A percentile compares a stretch with the other conserved stretches of the same genome.
Conservation (phyloP, 2,329 filamentous ascomycete species). For the Penicillium concentricum region DNA sequence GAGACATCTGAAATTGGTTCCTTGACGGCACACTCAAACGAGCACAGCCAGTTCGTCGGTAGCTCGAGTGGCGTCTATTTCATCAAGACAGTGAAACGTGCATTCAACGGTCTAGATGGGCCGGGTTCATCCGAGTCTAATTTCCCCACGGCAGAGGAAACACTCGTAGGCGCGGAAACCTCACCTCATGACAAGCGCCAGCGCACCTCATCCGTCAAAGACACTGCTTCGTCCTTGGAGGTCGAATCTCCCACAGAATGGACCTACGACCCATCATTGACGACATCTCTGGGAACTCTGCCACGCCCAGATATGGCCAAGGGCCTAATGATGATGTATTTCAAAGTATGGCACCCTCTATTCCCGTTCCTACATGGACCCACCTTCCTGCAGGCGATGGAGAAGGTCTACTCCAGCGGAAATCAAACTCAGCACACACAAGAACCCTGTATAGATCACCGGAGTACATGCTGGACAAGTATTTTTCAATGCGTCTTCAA, state of each 20-base stretch:
- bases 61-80: slow-evolving; percentile 56
- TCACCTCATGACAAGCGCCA: slow-evolving; percentile 22
- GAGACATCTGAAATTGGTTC: slow-evolving; percentile 43
- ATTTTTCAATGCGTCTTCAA: slow-evolving; percentile 55
- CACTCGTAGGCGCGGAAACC: slow-evolving; percentile 28
- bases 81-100: slow-evolving; percentile 53
- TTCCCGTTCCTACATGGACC: slow-evolving; percentile 55
- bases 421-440: background rate
- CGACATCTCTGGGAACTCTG: slow-evolving; percentile 25
- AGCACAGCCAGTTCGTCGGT: slow-evolving; percentile 53
- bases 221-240: background rate
- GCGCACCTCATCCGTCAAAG: slow-evolving; percentile 2
- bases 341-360: slow-evolving; percentile 53
- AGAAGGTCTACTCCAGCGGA: slow-evolving; percentile 40
- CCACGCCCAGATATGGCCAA: slow-evolving; percentile 37
- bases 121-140: slow-evolving; percentile 16
- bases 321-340: slow-evolving; percentile 50
- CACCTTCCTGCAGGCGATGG: slow-evolving; percentile 48
- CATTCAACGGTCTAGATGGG: slow-evolving; percentile 42
- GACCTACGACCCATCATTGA: slow-evolving; percentile 30
- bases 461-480: slow-evolving; percentile 32
- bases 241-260: slow-evolving; percentile 21
- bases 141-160: slow-evolving; percentile 33
- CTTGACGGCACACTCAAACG: slow-evolving; percentile 42
- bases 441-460: slow-evolving; percentile 14